A percentile compares a stretch with the other conserved stretches of the same genome.
phyloP scores from a whole-genome alignment of 2,329 filamentous ascomycete genomes.

The Fusarium dlaminii region DNA sequence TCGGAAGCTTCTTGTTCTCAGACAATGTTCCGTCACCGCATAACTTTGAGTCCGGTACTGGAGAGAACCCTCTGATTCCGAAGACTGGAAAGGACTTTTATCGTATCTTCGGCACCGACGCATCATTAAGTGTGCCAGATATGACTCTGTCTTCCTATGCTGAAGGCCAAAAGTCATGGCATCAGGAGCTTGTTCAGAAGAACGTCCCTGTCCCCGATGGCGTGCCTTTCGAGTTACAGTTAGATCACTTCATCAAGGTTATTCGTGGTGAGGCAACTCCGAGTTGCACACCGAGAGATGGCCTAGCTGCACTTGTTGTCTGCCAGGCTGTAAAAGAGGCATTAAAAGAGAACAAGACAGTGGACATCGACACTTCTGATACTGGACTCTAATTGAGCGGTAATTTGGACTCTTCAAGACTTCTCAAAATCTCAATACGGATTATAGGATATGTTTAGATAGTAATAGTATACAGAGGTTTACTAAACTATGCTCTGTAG shows the following conservation, averaged over 20 bases:
- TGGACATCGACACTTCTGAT: conserved; percentile 28
- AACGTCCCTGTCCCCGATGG: conserved; percentile 30
- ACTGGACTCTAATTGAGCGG: conserved; percentile 2
- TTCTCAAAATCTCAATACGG: too few relatives aligned
- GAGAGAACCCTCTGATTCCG: conserved; percentile 65
- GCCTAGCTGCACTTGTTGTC: conserved; percentile 60
- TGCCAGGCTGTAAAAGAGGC: conserved; percentile 61
- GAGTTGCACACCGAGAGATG: conserved; percentile 59
- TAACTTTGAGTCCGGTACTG: conserved; percentile 66
- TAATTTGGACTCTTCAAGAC: too few relatives aligned
- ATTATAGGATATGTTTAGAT: not conserved
- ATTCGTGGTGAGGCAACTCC: conserved; percentile 54
- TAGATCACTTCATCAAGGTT: conserved; percentile 61
- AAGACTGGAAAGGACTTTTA: conserved; percentile 57
- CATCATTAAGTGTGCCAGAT: conserved; percentile 63
- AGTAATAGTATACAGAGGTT: not conserved
- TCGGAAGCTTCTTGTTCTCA: conserved; percentile 65
- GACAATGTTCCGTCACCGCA: conserved; percentile 62
- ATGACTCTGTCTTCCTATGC: conserved; percentile 60
- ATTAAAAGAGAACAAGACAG: conserved; percentile 46
- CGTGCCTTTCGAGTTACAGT: conserved; percentile 61
- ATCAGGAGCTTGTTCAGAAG: conserved; percentile 47
- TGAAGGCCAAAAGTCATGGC: conserved; percentile 53
- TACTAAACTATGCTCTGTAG: too few relatives aligned
- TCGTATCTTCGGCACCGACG: conserved; percentile 63